A percentile compares a stretch with the other conserved stretches of the same genome.
Evolutionary conservation across 176 grass and related monocot genomes (phyloP).

Genomic region (Metroxylon sagu): DNA sequence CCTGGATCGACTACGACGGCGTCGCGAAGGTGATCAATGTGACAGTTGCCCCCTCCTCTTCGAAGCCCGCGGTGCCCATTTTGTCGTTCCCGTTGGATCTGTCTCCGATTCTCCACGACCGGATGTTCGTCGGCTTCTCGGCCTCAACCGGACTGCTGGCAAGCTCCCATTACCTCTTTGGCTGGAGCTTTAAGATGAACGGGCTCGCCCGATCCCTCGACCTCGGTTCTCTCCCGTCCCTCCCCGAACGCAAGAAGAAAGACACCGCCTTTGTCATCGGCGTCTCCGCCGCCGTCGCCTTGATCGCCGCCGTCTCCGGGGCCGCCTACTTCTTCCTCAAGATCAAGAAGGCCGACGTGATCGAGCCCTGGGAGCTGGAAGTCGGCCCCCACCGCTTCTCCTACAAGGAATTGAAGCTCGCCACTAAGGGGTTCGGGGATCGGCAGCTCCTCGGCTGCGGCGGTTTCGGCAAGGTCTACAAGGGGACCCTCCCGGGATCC

Average conservation of each 20-base stretch:
- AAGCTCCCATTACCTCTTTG: slow-evolving; percentile 11
- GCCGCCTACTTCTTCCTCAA: neutral
- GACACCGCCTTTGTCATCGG: neutral
- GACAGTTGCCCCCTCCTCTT: slow-evolving; percentile 4
- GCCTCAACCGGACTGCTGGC: slow-evolving; percentile 3
- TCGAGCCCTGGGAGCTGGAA: slow-evolving; percentile 16
- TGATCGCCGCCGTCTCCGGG: neutral
- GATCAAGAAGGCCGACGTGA: neutral
- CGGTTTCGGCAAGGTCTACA: slow-evolving; percentile 21
- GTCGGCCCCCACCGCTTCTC: slow-evolving; percentile 13
- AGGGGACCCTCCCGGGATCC: slow-evolving; percentile 3
- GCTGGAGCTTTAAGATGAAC: slow-evolving; percentile 26
- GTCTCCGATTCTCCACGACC: neutral
- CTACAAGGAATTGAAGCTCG: slow-evolving; percentile 3
- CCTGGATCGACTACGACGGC: slow-evolving; percentile 13
- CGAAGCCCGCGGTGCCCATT: neutral
- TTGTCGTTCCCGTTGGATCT: neutral
- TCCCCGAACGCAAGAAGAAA: neutral
- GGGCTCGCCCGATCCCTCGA: slow-evolving; percentile 9
- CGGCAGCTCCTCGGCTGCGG: slow-evolving; percentile 6
- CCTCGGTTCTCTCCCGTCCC: slow-evolving; percentile 1
- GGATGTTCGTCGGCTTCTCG: slow-evolving; percentile 12
- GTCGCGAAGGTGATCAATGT: slow-evolving; percentile 7
- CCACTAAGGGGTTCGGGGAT: slow-evolving; percentile 11
- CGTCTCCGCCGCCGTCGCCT: neutral